Percentiles rank a stretch among this genome's conserved stretches.
Evolutionary conservation across 805 yeast genomes (phyloP).

Genomic region (Lipomyces kockii): DNA sequence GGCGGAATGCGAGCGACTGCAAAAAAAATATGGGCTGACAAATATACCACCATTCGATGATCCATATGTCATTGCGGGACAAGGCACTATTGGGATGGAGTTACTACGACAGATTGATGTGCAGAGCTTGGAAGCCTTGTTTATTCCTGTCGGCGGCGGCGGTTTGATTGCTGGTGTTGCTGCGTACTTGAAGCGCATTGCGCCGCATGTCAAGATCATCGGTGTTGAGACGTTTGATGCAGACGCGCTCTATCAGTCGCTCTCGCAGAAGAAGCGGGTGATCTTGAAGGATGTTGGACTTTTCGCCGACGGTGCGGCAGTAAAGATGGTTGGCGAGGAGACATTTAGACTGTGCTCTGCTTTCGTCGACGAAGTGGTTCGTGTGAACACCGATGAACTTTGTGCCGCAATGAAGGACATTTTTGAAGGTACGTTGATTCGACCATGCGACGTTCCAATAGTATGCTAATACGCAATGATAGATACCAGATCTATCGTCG

Average conservation of each 20-base stretch:
- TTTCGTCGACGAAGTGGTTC: conserved; percentile 85
- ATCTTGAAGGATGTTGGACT: conserved; percentile 79
- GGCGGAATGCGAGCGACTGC: conserved; percentile 77
- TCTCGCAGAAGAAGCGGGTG: conserved; percentile 59
- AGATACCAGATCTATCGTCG: conserved; percentile 90
- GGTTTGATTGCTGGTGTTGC: conserved; percentile 92
- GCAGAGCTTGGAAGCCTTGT: conserved; percentile 65
- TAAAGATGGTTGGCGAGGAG: conserved; percentile 84
- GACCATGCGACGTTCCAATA: neutral
- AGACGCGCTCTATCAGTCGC: conserved; percentile 81
- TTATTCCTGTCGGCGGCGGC: conserved; percentile 96
- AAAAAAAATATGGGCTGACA: conserved; percentile 71
- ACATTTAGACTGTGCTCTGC: conserved; percentile 80
- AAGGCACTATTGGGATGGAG: conserved; percentile 96
- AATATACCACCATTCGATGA: conserved; percentile 98
- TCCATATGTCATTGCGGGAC: conserved; percentile 98
- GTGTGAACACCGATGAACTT: conserved; percentile 88
- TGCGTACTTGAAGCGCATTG: conserved; percentile 87
- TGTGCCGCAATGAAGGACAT: conserved; percentile 97
- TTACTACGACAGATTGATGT: conserved; percentile 82
- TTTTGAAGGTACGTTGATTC: conserved; percentile 57
- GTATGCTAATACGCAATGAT: neutral
- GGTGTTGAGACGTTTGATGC: conserved; percentile 98
- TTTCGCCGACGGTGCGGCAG: conserved; percentile 99
- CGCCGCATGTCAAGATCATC: conserved; percentile 95